A percentile compares a stretch with the other conserved stretches of the same genome.
These are phyloP conservation scores for Sugiyamaella marilandica DNA, from an alignment of 805 yeast species.

Conservation along the genomic window DNA sequence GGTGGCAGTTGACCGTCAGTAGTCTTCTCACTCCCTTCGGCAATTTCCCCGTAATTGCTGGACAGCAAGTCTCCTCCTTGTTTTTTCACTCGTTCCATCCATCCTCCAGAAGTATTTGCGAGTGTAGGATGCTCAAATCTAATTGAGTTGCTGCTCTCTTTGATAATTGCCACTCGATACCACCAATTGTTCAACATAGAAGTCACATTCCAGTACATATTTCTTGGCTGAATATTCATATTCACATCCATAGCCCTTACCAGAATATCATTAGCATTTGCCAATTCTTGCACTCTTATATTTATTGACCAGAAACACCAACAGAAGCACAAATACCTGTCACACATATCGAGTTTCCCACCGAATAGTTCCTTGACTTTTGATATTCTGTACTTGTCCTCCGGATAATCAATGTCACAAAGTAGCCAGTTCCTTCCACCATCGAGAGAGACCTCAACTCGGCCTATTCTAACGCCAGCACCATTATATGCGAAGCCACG, in stretches of 20 bases:
- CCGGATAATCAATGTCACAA: conserved; percentile 2
- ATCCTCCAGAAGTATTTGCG: conserved; percentile 4
- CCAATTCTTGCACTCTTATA: neutral
- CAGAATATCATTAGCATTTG: neutral
- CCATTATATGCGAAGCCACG: conserved; percentile 38
- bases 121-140: conserved; percentile 5
- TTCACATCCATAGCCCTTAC: conserved; percentile 8
- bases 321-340: conserved; percentile 2
- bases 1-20: neutral
- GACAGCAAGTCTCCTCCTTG: conserved; percentile 8
- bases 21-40: neutral
- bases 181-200: conserved; percentile 10
- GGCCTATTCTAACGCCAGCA: conserved; percentile 34
- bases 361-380: conserved; percentile 2
- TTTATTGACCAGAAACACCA: conserved; percentile 4
- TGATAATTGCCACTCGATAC: conserved; percentile 6
- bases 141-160: neutral
- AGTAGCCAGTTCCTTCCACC: conserved; percentile 33
- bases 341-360: conserved; percentile 4
- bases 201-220: conserved; percentile 10
- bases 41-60: conserved; percentile 2
- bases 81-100: conserved; percentile 6
- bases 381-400: conserved; percentile 2
- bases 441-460: conserved; percentile 35
- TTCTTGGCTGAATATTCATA: conserved; percentile 7